phyloP scores from a whole-genome alignment of 2,329 filamentous ascomycete species.

The Aaosphaeria arxii region DNA sequence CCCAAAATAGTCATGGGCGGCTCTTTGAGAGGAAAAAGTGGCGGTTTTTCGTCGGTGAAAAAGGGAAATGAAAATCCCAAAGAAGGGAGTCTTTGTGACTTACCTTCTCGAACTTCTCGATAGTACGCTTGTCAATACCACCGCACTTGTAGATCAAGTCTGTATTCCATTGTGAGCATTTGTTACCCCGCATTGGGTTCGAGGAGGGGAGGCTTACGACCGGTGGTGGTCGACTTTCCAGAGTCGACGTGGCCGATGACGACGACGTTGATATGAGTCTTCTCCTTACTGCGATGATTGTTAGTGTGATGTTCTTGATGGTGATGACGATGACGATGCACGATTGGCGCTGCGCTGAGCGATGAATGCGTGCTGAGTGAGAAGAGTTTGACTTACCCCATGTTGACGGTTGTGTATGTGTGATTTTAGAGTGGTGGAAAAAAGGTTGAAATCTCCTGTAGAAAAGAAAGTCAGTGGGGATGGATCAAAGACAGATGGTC shows the following conservation, averaged over 20 bases:
- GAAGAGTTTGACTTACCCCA: conserved; percentile 54
- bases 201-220: conserved; percentile 57
- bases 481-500: neutral
- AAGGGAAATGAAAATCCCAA: neutral
- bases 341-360: neutral
- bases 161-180: conserved; percentile 52
- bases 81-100: conserved; percentile 37
- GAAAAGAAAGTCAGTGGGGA: neutral
- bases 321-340: too few relatives aligned
- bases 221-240: conserved; percentile 95
- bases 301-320: conserved; percentile 27
- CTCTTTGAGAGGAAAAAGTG: conserved; percentile 8
- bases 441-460: conserved; percentile 32
- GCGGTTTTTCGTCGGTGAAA: conserved; percentile 5
- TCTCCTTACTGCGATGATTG: conserved; percentile 71
- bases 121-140: conserved; percentile 99
- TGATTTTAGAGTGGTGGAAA: conserved; percentile 21
- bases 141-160: conserved; percentile 99
- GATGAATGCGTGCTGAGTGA: conserved; percentile 12
- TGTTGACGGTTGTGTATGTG: conserved; percentile 49
- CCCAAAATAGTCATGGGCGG: conserved; percentile 13
- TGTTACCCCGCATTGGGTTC: conserved; percentile 25
- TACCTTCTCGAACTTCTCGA: conserved; percentile 99
- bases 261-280: conserved; percentile 92
- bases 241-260: conserved; percentile 99